A percentile compares a stretch with the other conserved stretches of the same genome.
Evolutionary conservation across 108 stramenopile species (phyloP).

Genomic region (Aureococcus anophagefferens): DNA sequence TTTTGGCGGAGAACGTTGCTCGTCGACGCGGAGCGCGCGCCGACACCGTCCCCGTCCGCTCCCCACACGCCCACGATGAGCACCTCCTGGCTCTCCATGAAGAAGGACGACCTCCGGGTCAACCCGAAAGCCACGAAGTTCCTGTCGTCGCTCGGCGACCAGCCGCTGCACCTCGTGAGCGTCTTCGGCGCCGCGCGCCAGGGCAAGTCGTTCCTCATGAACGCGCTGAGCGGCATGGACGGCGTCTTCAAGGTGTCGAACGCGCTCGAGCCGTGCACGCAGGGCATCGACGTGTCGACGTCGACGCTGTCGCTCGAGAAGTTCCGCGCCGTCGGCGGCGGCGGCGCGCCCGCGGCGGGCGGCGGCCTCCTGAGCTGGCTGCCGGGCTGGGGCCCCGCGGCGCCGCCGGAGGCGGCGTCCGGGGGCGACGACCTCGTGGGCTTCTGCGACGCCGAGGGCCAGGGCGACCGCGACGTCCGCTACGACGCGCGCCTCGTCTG

Average conservation of each 20-base stretch:
- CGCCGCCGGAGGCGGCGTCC: conserved; percentile 11
- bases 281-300: conserved; percentile 31
- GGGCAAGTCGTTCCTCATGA: conserved; percentile 44
- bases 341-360: too few relatives aligned
- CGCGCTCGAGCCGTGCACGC: conserved; percentile 36
- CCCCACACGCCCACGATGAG: too few relatives aligned
- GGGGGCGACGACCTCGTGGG: background rate
- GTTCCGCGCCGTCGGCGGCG: too few relatives aligned
- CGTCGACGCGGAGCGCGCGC: too few relatives aligned
- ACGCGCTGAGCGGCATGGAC: conserved; percentile 30
- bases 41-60: too few relatives aligned
- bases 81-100: too few relatives aligned
- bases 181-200: conserved; percentile 39
- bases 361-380: too few relatives aligned
- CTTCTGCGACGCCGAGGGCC: background rate
- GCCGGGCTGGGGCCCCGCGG: conserved; percentile 12
- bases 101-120: too few relatives aligned
- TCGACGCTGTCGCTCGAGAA: conserved; percentile 22
- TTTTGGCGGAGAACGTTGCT: too few relatives aligned
- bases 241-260: conserved; percentile 36
- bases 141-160: conserved; percentile 22
- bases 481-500: conserved; percentile 40
- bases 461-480: conserved; percentile 37
- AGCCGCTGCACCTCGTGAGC: conserved; percentile 24
- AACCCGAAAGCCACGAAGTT: too few relatives aligned